These are phyloP conservation scores for Fusarium newnesense DNA, from an alignment of 2,329 filamentous ascomycete genomes.

Conservation along the genomic window DNA sequence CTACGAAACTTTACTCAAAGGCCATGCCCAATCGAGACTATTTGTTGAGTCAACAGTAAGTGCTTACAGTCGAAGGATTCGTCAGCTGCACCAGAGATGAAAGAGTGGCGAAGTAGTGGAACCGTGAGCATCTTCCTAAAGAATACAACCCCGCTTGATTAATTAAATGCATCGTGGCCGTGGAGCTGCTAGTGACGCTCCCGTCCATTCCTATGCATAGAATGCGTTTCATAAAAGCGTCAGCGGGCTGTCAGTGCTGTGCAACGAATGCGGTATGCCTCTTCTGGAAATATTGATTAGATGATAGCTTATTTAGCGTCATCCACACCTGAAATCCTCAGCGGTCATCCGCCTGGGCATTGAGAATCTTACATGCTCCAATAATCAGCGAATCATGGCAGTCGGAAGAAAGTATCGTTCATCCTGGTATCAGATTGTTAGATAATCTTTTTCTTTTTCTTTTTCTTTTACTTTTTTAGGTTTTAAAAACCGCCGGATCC, in stretches of 20 bases:
- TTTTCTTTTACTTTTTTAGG: no score
- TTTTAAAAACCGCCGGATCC: no score
- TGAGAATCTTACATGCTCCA: background rate
- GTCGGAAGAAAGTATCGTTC: fast-evolving
- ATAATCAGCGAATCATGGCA: background rate
- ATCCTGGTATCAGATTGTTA: fast-evolving
- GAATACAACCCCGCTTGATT: background rate
- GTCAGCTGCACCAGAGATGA: background rate
- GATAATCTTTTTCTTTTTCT: no score
- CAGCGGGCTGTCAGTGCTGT: background rate
- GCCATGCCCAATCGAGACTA: background rate
- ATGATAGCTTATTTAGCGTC: background rate
- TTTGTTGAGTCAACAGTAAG: background rate
- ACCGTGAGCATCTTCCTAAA: background rate
- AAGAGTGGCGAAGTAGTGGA: no score
- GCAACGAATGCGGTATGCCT: background rate
- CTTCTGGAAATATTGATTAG: background rate
- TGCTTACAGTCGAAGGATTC: background rate
- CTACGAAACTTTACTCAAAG: background rate
- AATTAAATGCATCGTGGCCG: fast-evolving
- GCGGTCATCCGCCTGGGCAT: background rate
- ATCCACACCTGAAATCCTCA: fast-evolving
- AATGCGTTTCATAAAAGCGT: background rate
- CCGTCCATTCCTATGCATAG: background rate
- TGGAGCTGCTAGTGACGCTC: background rate